Base-by-base conservation (phyloP, 2,329 filamentous ascomycete genomes). In the Aureobasidium musti region DNA sequence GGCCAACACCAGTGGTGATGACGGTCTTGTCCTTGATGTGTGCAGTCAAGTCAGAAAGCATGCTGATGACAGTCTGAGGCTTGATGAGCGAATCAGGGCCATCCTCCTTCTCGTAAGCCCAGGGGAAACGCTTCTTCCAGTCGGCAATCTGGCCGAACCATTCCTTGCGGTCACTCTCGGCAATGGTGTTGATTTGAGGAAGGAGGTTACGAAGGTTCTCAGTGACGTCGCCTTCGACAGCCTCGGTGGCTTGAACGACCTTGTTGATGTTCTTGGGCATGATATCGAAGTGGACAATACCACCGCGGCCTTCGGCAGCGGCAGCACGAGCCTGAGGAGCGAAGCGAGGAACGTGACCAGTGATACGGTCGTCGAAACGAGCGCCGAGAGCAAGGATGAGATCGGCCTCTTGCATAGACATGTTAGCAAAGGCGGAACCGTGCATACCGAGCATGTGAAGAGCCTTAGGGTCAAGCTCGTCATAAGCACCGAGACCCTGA, bases 241-340 rank as follows among this genome's bases (percentile, higher is more conserved):
- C 94, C 81, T 97, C 92, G 49, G 91, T 97, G 8, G 94, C 93
- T 80, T 98, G 92, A 17, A 99, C 90, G 49, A 98, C 93, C 86
- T 98, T 99, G 87, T 98, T 98, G 82, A 98, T 98, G 83, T 99
- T 98, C 88, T 99, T 99, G 73, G 95, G 94, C 89, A 98, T 90
- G 74, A 99, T 94, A 77, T 98, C 94, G 74, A 98, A 98, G 79
- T 99, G 94, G 19, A 98, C 86, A 73, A 99, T 98, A 74, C 95
- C 95, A 73, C 95, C 95, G 69, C 92, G 90, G 64, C 88, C 88
- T 81, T 97, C 91, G 13, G 86, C 83, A 5, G 92, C 94, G 0
- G 95, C 95, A 17, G 87, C 86, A 80, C 91, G 95, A 52, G 95
- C 95, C 63, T 86, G 87, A 3, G 95, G 95, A 0, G 93, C 95